A percentile compares a stretch with the other conserved stretches of the same genome.
Evolutionary conservation across 1,284 basidiomycete species (phyloP).

Genomic region (Pterulicium gracile): DNA sequence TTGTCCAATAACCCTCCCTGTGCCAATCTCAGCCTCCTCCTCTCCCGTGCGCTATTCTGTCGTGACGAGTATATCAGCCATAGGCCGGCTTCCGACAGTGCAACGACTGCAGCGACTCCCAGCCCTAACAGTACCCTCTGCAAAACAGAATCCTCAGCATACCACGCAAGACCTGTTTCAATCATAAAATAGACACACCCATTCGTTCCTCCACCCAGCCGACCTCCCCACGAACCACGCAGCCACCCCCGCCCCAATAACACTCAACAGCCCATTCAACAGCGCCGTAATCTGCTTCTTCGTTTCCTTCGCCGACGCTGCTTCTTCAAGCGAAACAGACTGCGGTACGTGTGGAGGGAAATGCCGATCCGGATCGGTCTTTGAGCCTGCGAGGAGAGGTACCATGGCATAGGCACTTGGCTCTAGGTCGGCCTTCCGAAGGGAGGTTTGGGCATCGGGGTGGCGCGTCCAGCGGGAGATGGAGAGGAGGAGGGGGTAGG

Average conservation of each 20-base stretch:
- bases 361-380: constrained; percentile 59
- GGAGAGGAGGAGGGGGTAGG: constrained; percentile 44
- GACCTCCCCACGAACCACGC: constrained; percentile 61
- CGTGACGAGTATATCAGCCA: constrained; percentile 64
- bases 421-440: constrained; percentile 37
- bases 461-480: constrained; percentile 63
- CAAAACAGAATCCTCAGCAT: constrained; percentile 6
- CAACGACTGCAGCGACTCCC: constrained; percentile 48
- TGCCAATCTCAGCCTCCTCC: constrained; percentile 11
- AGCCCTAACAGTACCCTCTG: constrained; percentile 57
- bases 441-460: constrained; percentile 25
- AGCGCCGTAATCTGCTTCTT: constrained; percentile 56
- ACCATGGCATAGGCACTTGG: constrained; percentile 53
- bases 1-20: constrained; percentile 24
- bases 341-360: constrained; percentile 39
- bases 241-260: constrained; percentile 53
- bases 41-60: constrained; percentile 16
- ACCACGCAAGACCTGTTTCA: constrained; percentile 8
- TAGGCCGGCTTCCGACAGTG: constrained; percentile 51
- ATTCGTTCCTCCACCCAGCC: constrained; percentile 57
- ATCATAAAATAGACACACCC: constrained; percentile 34
- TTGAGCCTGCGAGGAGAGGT: constrained; percentile 63
- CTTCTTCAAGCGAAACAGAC: constrained; percentile 25
- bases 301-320: constrained; percentile 28
- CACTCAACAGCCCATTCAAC: constrained; percentile 59